Base-by-base conservation (phyloP, 164 flowering plant species). In the Nymphaea thermarum region DNA sequence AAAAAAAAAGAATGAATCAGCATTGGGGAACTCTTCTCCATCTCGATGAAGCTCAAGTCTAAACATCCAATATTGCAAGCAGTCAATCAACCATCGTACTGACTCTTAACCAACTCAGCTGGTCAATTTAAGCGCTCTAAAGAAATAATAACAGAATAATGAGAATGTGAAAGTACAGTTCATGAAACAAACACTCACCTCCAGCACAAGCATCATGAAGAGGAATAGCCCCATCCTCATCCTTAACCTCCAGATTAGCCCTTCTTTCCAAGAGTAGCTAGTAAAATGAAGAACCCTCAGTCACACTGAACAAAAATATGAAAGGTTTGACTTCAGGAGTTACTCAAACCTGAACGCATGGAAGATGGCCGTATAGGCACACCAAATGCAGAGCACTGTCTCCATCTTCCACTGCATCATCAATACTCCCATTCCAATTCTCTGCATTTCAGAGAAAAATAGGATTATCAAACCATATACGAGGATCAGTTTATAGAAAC, bases 181-280 rank as follows among this genome's bases (percentile, higher is more conserved):
- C 57, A 51, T 15, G 57, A 8, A 51, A 8, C 57, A 51, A 15
- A 51, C 14, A 10, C 8, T 51, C 68, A 88, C 98, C 97, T 65
- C 96, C 91, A 5, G 96, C 96, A 82, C 91, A 86, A 74, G 97
- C 97, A 87, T 93, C 98, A 76, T 93, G 98, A 65, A 93, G 73
- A 67, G 98, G 97, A 76, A 91, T 76, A 42, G 94, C 97, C n/a
- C 96, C 98, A 71, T 93, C 96, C 80, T 89, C 93, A 78, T 93
- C 98, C 80, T 81, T 83, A 47, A 75, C 76, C 76, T 86, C 96
- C 83, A 89, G 60, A 70, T 65, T 70, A 67, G 95, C 97, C 65
- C 98, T 93, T 72, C 95, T 86, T 75, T 88, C 91, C 80, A 91
- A 74, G 18, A 93, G 84, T 65, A 91, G 73, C 98, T 93, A 65